Evolutionary conservation across 345 rosid species (phyloP).

Genomic region (Carallia pectinifolia): DNA sequence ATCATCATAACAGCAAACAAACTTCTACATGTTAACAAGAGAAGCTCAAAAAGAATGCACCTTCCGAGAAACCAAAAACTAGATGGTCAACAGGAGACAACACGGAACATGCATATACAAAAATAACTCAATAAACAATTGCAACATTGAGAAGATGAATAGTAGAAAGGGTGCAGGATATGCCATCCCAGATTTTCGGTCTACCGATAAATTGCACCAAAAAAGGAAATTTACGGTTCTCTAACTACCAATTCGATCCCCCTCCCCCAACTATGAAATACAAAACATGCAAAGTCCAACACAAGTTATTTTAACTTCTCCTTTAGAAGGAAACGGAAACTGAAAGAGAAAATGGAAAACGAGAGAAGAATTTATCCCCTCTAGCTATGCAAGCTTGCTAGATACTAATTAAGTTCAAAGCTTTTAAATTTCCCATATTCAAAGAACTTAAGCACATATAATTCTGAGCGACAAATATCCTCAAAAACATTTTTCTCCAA

Average conservation of each 20-base stretch:
- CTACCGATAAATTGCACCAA: too few species aligned
- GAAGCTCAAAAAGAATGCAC: neutral
- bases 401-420: neutral
- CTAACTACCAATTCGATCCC: too few species aligned
- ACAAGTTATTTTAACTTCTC: neutral
- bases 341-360: neutral
- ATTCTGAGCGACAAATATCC: neutral
- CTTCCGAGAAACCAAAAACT: neutral
- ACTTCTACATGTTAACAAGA: neutral
- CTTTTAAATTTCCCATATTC: neutral
- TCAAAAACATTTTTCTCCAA: neutral
- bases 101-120: neutral
- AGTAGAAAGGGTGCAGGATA: too few species aligned
- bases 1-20: neutral
- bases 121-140: neutral
- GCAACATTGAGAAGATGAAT: too few species aligned
- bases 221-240: too few species aligned
- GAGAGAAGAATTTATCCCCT: neutral
- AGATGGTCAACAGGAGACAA: neutral
- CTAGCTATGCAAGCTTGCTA: too few species aligned
- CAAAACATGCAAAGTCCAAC: neutral
- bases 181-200: too few species aligned
- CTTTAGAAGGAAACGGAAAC: too few species aligned
- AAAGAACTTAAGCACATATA: neutral
- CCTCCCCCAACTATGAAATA: too few species aligned